These are phyloP conservation scores for Tolypocladium paradoxum DNA, from an alignment of 2,329 filamentous ascomycete species.

Conservation along the genomic window DNA sequence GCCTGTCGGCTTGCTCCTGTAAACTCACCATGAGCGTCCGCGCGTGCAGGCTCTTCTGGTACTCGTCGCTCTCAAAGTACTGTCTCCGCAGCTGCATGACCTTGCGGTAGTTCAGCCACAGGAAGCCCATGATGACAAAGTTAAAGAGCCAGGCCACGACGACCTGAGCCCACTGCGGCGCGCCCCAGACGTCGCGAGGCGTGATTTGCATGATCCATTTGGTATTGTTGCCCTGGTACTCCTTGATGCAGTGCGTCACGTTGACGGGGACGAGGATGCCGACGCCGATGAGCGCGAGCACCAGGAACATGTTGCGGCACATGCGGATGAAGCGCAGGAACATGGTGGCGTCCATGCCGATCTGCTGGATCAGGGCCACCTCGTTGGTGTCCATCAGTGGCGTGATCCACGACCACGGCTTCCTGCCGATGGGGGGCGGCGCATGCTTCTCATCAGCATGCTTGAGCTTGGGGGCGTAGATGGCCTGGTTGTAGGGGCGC, in stretches of 20 bases:
- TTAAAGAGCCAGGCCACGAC: slow-evolving; percentile 57
- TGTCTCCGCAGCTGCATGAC: slow-evolving; percentile 59
- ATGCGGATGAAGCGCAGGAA: slow-evolving; percentile 85
- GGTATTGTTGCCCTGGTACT: slow-evolving; percentile 8
- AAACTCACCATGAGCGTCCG: slow-evolving; percentile 50
- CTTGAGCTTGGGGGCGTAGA: slow-evolving; percentile 91
- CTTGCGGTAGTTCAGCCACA: slow-evolving; percentile 84
- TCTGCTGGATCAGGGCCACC: slow-evolving; percentile 62
- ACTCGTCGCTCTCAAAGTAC: slow-evolving; percentile 81
- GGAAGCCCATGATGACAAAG: slow-evolving; percentile 62
- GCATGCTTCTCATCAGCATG: slow-evolving; percentile 85
- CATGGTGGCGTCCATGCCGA: slow-evolving; percentile 83
- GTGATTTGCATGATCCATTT: slow-evolving; percentile 50
- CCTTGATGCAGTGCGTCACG: slow-evolving; percentile 31
- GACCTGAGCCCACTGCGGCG: slow-evolving; percentile 48
- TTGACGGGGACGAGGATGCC: slow-evolving; percentile 76
- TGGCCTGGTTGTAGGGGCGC: slow-evolving; percentile 79
- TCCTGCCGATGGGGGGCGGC: slow-evolving; percentile 75
- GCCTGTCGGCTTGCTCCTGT: neutral
- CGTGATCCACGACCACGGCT: slow-evolving; percentile 77
- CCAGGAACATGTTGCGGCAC: slow-evolving; percentile 81
- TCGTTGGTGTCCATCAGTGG: slow-evolving; percentile 74
- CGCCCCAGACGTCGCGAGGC: slow-evolving; percentile 41
- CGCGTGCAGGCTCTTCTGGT: slow-evolving; percentile 78
- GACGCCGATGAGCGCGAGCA: slow-evolving; percentile 62